Percentiles rank a stretch among this genome's conserved stretches.
These are phyloP conservation scores for Magnusiomyces suaveolens DNA, from an alignment of 1,139 yeast species.

Conservation along the genomic window DNA sequence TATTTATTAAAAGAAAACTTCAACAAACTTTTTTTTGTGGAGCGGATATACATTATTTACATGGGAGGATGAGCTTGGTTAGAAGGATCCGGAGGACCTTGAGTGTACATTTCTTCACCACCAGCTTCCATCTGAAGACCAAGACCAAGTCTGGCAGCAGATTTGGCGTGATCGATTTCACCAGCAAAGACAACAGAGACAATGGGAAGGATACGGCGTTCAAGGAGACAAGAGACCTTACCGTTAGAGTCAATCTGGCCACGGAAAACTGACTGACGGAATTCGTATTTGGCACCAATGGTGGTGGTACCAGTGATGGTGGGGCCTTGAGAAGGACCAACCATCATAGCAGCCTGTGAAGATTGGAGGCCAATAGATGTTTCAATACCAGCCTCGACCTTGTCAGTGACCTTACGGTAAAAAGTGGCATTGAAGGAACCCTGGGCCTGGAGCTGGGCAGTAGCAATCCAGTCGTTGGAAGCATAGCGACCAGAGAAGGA, in stretches of 20 bases:
- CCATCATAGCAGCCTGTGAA: conserved; percentile 41
- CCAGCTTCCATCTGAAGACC: conserved; percentile 97
- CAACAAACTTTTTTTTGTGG: too few species aligned
- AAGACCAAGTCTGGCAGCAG: conserved; percentile 76
- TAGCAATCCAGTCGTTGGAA: conserved; percentile 81
- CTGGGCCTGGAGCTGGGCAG: conserved; percentile 90
- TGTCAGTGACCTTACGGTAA: conserved; percentile 88
- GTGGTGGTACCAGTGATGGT: conserved; percentile 87
- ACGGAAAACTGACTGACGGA: conserved; percentile 91
- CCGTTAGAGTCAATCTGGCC: conserved; percentile 91
- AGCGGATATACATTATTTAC: too few species aligned
- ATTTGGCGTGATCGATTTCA: conserved; percentile 86
- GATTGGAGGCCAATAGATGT: conserved; percentile 74
- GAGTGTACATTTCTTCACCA: conserved; percentile 59
- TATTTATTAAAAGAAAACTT: too few species aligned
- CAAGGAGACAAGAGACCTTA: conserved; percentile 82
- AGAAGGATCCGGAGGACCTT: conserved; percentile 24
- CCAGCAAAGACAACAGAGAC: conserved; percentile 84
- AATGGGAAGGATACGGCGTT: conserved; percentile 88
- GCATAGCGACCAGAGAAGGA: conserved; percentile 88
- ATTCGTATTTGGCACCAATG: conserved; percentile 94
- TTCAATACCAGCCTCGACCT: conserved; percentile 95
- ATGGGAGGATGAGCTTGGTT: conserved; percentile 29
- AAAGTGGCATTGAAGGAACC: conserved; percentile 84
- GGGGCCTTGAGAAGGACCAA: conserved; percentile 69